Percentiles rank a stretch among this genome's conserved stretches.
Conservation (phyloP, 2,329 filamentous ascomycete genomes). For the Fusarium sp. region DNA sequence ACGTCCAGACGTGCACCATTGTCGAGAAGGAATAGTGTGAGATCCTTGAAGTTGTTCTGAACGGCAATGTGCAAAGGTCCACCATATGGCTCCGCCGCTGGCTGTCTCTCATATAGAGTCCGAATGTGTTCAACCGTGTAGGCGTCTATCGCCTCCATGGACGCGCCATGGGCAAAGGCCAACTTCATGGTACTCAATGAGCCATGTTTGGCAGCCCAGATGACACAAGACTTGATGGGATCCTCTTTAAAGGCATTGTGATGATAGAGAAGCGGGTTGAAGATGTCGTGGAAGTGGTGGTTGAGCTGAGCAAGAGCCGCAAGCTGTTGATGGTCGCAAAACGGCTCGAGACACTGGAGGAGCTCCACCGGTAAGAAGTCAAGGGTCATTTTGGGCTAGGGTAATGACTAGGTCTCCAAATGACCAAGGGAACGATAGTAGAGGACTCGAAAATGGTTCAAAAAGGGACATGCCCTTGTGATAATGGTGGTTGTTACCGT, state of each 20-base stretch:
- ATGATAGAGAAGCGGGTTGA: not conserved
- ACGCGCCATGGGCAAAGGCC: not conserved
- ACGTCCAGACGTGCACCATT: not conserved
- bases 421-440: not conserved
- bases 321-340: not conserved
- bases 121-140: not conserved
- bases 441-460: not conserved
- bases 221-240: not conserved
- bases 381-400: not conserved
- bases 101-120: not conserved
- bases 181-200: not conserved
- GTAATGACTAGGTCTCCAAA: not conserved
- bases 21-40: not conserved
- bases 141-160: not conserved
- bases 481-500: not conserved
- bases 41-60: not conserved
- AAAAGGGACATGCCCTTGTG: not conserved
- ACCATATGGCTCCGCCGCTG: not conserved
- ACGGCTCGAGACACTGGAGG: not conserved
- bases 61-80: not conserved
- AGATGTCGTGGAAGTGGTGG: not conserved
- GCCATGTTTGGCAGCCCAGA: not conserved
- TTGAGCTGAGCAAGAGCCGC: not conserved
- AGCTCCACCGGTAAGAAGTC: not conserved
- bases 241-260: not conserved